Evolutionary conservation across 164 flowering plant species (phyloP).

Genomic region (Magnolia kwangsiensis): DNA sequence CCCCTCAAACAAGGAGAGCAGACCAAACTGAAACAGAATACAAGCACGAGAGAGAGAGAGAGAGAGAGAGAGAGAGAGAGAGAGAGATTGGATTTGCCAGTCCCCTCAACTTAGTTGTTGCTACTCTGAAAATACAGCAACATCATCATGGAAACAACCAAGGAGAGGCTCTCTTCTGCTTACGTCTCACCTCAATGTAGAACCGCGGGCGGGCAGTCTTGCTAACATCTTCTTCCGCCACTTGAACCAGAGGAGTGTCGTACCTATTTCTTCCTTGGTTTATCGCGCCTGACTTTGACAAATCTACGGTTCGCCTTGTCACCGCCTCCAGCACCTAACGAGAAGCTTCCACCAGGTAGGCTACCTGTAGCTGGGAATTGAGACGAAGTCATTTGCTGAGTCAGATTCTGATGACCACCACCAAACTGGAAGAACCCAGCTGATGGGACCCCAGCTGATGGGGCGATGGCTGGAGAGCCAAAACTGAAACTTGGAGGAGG

Average conservation of each 20-base stretch:
- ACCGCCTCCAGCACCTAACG: conserved; percentile 27
- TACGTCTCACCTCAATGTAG: too few species aligned
- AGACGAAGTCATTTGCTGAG: conserved; percentile 38
- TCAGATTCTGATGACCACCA: conserved; percentile 37
- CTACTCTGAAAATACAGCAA: too few species aligned
- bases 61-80: too few species aligned
- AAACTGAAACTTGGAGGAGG: conserved; percentile 34
- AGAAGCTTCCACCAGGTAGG: conserved; percentile 30
- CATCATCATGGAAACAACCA: too few species aligned
- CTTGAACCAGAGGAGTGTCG: neutral
- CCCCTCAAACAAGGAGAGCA: too few species aligned
- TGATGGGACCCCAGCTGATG: conserved; percentile 32
- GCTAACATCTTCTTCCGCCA: neutral
- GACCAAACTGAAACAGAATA: too few species aligned
- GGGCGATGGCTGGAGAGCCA: conserved; percentile 28
- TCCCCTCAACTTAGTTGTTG: too few species aligned
- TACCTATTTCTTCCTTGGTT: conserved; percentile 22
- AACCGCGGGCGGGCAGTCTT: too few species aligned
- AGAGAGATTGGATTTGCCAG: too few species aligned
- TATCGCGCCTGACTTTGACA: conserved; percentile 18
- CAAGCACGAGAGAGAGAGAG: too few species aligned
- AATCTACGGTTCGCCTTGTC: conserved; percentile 29
- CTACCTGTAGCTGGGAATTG: conserved; percentile 64
- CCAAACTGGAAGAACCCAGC: conserved; percentile 51
- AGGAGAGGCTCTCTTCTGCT: too few species aligned